Base-by-base conservation (phyloP, 1,284 basidiomycete genomes). In the Gomphus sp. region DNA sequence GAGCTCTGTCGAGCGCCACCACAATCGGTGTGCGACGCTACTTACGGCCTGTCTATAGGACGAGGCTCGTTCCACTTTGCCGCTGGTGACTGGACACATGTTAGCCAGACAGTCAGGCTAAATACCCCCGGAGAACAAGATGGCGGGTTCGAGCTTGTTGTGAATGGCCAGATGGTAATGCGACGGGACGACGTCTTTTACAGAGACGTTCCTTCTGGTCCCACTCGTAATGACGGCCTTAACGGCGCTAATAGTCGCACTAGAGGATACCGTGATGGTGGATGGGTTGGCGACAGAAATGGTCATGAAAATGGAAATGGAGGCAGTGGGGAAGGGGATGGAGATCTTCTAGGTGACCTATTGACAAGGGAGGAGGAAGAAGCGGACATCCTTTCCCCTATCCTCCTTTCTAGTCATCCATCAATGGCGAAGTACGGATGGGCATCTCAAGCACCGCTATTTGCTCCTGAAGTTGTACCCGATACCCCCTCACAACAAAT, bases 1-100 rank as follows among this genome's bases (percentile, higher is more conserved):
- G 71, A 74, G 0, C 72, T 90, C 0, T 91, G 89, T 67, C 65
- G 69, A 0, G 77, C 81, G 3, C 74, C 77, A 39, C 76, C 79
- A 0, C 68, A 70, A 43, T 85, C 86, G 0, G 76, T 80, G 14
- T 91, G 89, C 68, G 78, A 85, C 61, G 66, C 76, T 0, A 70
- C 69, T 1, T 90, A 89, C 64, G 88, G 89, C 1, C 73, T 89
- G 48, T 86, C 85, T 2, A 74, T 93, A 61, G 87, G 84, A 6
- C 80, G 91, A 11, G 89, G 89, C 0, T 75, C 85, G 0, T 93
- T 90, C 76, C 68, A 64, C 2, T 93, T 82, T 72, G 71, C 76
- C 2, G 66, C 72, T 2, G 88, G 87, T 0, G 73, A 70, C 44
- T 91, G 89, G 88, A 89, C 87, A 49, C 77, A 72, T 44, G 72